These are phyloP conservation scores for Ophiostoma pallidulum DNA, from an alignment of 2,329 filamentous ascomycete species.

Conservation along the genomic window DNA sequence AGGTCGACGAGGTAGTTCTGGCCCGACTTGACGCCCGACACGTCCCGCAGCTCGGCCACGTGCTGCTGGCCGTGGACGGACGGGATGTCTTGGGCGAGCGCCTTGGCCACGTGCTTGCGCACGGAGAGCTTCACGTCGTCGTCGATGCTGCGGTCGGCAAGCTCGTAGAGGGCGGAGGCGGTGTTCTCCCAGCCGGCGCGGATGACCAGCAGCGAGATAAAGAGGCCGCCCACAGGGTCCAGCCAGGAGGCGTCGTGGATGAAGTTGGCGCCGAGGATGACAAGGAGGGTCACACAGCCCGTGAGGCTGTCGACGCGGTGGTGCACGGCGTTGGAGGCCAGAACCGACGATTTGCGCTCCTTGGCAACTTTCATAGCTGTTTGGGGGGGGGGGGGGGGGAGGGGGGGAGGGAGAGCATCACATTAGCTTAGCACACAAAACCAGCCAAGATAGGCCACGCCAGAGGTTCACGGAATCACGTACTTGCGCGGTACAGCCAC, in stretches of 20 bases:
- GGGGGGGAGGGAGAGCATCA: too few species aligned
- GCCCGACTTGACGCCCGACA: conserved; percentile 88
- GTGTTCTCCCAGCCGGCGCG: conserved; percentile 86
- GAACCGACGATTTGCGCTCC: conserved; percentile 88
- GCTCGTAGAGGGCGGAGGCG: conserved; percentile 67
- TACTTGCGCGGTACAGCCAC: conserved; percentile 94
- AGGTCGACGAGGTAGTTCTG: conserved; percentile 94
- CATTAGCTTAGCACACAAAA: too few species aligned
- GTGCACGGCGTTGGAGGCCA: conserved; percentile 92
- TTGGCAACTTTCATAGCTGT: conserved; percentile 88
- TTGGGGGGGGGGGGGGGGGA: neutral
- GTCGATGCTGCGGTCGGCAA: conserved; percentile 86
- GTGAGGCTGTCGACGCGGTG: conserved; percentile 94
- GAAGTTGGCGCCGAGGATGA: conserved; percentile 82
- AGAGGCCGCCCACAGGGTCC: conserved; percentile 82
- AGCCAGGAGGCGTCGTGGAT: conserved; percentile 82
- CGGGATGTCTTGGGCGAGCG: conserved; percentile 29
- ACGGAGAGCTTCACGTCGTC: conserved; percentile 69
- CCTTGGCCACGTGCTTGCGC: conserved; percentile 52
- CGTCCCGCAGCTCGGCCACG: conserved; percentile 61
- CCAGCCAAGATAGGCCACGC: neutral
- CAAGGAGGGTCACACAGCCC: conserved; percentile 81
- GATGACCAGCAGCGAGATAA: conserved; percentile 91
- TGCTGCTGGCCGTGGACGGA: conserved; percentile 45
- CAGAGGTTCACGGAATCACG: conserved; percentile 31